Evolutionary conservation across 1,284 basidiomycete genomes (phyloP), one percentile per base, ranked within the genome.

Genomic region (Hemileia vastatrix): DNA sequence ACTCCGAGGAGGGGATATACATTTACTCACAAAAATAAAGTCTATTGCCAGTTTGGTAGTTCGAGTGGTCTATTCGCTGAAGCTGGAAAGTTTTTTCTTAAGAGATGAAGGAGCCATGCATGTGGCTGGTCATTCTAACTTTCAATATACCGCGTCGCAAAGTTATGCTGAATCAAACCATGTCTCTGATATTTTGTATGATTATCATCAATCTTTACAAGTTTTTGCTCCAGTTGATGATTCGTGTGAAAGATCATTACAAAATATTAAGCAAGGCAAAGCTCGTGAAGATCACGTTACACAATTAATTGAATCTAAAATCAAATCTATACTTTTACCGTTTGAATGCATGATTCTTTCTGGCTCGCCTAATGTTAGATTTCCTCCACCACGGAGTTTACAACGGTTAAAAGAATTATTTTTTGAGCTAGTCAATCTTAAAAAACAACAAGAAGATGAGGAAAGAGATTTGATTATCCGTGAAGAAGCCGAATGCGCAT

Each of bases 21-120:
- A 84, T 43, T 87, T 84, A 0, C 79, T 99, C 59, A 82, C 82
- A 56, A 85, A 86, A 47, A 82, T 98, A 74, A 99, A 99, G 80
- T 86, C 87, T 71, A 87, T 98, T 58, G 87, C 92, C 19, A 82
- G 88, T 43, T 91, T 96, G 77, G 83, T 97, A 77, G 85, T 87
- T 0, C 89, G 95, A 74, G 87, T 94, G 64, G 92, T 90, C 13
- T 81, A 81, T 70, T 92, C 95, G 73, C 78, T 97, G 72, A 91
- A 92, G 74, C 82, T 97, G 69, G 95, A 99, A 78, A 90, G 88
- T 0, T 87, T 90, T 72, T 81, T 98, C 18, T 94, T 92, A 84
- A 90, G 89, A 74, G 94, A 98, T 76, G 90, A 89, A 24, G 54
- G 54, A 9, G 61, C 61, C 3, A 32, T 52, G 15, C 44, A 52